phyloP scores from a whole-genome alignment of 2,329 filamentous ascomycete genomes.

The Penicillium occitanis region DNA sequence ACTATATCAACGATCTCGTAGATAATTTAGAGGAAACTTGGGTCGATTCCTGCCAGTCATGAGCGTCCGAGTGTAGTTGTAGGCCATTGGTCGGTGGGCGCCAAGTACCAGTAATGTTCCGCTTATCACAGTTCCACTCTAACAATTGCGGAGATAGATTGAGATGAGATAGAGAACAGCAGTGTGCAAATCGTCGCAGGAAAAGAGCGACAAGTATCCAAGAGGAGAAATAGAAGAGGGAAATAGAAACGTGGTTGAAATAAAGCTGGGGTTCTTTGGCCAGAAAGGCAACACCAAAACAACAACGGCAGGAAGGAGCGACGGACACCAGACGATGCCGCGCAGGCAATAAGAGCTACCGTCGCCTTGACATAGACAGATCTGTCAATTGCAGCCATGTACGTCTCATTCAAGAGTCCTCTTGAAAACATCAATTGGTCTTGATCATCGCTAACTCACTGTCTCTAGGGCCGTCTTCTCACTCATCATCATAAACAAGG shows the following conservation, averaged over 20 bases:
- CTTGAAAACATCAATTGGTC: not conserved
- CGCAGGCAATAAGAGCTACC: not conserved
- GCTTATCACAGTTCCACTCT: not conserved
- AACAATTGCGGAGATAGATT: not conserved
- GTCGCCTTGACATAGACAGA: not conserved
- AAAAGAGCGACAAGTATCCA: not conserved
- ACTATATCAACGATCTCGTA: not conserved
- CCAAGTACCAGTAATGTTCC: conserved; percentile 4
- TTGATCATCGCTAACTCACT: not conserved
- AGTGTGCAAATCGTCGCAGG: not conserved
- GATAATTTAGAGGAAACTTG: not conserved
- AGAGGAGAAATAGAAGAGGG: not conserved
- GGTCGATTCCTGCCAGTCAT: not conserved
- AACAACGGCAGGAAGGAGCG: not conserved
- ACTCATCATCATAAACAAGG: conserved; percentile 98
- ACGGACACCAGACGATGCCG: not conserved
- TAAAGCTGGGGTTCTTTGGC: not conserved
- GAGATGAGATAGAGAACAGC: not conserved
- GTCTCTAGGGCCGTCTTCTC: conserved; percentile 82
- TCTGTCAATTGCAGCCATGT: not conserved
- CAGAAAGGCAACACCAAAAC: not conserved
- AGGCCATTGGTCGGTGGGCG: not conserved
- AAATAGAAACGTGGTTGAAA: not conserved
- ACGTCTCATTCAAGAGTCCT: not conserved
- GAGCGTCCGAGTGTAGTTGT: not conserved